Base-by-base conservation (phyloP, 192 early-diverging fungal genomes). In the Entomortierella parvispora region DNA sequence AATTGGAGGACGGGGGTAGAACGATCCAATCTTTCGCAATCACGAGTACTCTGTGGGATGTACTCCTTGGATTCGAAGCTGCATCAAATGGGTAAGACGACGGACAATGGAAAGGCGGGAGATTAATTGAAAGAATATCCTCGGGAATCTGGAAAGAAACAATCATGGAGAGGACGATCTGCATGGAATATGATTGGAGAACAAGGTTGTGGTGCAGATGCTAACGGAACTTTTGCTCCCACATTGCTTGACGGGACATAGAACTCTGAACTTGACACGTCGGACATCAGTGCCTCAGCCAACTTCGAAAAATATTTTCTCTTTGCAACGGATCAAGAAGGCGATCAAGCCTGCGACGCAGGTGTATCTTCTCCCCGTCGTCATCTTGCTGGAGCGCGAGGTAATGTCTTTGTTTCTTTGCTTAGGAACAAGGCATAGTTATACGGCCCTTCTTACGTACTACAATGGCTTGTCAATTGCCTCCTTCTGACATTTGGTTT, bases 1-100 rank as follows among this genome's bases (percentile, higher is more conserved):
- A 95, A 71, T 70, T 93, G 14, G 87, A 90, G 18, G 91, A 91
- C 33, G 86, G 87, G 5, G 85, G 79, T 15, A 82, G 95, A 32
- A 65, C 92, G 11, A 84, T 92, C 23, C 83, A 77, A 28, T 87
- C 90, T 25, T 94, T 92, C 64, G 58, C 71, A 8, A 60, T 82
- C 4, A 62, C 72, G 12, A 80, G 85, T 2, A 85, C 87, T 28
- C 84, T 96, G 7, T 96, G 95, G 95, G 84, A 84, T 22, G 78
- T 93, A 28, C 76, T 93, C 26, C 51, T 76, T 56, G 71, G 71
- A 49, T 88, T 90, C 62, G 92, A 93, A 62, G 31, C 29, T 20
- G 58, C 50, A 26, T 77, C 81, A 15, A 77, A 77, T 44, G 80
- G 76, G 86, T 87, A 72, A 42, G 72, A 55, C 45, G 22, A 56